These are phyloP conservation scores for Microbotryum violaceum DNA, from an alignment of 1,284 basidiomycete species.

Conservation along the genomic window DNA sequence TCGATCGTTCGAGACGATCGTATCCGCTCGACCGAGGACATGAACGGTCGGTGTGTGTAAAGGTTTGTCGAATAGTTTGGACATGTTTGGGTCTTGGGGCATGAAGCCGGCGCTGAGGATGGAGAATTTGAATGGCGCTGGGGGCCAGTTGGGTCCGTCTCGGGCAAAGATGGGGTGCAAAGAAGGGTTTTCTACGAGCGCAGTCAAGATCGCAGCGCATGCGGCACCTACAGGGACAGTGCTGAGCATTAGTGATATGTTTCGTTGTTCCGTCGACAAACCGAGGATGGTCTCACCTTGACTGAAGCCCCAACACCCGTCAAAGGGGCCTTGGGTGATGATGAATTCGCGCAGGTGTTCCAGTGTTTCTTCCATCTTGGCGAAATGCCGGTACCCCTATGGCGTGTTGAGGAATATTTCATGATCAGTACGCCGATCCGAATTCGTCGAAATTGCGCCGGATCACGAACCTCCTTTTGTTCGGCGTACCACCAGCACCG, in stretches of 20 bases:
- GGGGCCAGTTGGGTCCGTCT: constrained; percentile 46
- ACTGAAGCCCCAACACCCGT: constrained; percentile 40
- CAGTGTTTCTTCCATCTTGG: constrained; percentile 51
- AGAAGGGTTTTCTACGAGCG: constrained; percentile 23
- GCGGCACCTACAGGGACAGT: constrained; percentile 13
- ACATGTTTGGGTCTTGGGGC: constrained; percentile 48
- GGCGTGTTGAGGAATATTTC: constrained; percentile 44
- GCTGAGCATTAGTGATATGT: background rate
- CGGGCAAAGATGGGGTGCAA: constrained; percentile 61
- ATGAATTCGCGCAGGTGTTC: constrained; percentile 44
- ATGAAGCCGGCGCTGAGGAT: constrained; percentile 62
- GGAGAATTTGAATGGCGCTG: constrained; percentile 37
- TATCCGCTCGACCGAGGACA: constrained; percentile 69
- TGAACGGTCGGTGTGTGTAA: constrained; percentile 61
- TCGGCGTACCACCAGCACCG: too few relatives aligned
- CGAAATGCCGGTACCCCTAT: constrained; percentile 17
- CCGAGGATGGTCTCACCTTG: constrained; percentile 45
- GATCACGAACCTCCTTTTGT: background rate
- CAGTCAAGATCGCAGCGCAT: constrained; percentile 21
- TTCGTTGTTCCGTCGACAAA: background rate
- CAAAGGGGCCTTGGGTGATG: constrained; percentile 44
- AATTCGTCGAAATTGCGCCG: constrained; percentile 35
- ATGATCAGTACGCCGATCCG: constrained; percentile 32
- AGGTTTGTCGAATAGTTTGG: constrained; percentile 44
- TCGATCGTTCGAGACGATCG: constrained; percentile 67